These are phyloP conservation scores for Lasiodiplodia gonubiensis DNA, from an alignment of 2,329 filamentous ascomycete genomes.

Conservation along the genomic window DNA sequence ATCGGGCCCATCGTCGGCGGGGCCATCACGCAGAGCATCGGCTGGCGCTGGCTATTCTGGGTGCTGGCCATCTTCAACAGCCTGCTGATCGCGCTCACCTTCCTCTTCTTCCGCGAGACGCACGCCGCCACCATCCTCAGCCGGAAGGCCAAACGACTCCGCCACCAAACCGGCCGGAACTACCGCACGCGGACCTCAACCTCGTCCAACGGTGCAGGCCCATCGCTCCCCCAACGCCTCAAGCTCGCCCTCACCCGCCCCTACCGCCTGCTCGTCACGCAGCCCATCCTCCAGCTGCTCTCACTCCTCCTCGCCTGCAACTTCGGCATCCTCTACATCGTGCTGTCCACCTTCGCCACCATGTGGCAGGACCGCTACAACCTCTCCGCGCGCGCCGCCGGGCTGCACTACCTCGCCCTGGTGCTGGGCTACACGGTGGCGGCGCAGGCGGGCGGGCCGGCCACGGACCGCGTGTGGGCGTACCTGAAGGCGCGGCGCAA, in stretches of 20 bases:
- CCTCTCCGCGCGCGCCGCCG: conserved; percentile 31
- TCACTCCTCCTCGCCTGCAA: conserved; percentile 48
- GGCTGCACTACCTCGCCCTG: conserved; percentile 43
- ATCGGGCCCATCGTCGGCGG: conserved; percentile 43
- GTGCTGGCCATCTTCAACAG: conserved; percentile 39
- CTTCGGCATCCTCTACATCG: conserved; percentile 45
- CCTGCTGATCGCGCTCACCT: conserved; percentile 37
- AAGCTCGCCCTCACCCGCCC: conserved; percentile 55
- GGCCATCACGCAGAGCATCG: conserved; percentile 41
- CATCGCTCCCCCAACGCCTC: conserved; percentile 33
- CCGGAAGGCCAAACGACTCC: conserved; percentile 51
- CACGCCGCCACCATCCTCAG: conserved; percentile 55
- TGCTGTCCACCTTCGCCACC: conserved; percentile 36
- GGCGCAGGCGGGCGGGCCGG: conserved; percentile 40
- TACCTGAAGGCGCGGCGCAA: conserved; percentile 35
- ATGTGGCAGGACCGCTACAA: conserved; percentile 36
- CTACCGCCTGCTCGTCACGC: conserved; percentile 59
- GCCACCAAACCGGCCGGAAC: conserved; percentile 54
- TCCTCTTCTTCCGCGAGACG: conserved; percentile 54
- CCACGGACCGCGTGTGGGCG: conserved; percentile 34
- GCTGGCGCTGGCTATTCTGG: conserved; percentile 47
- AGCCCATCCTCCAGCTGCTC: conserved; percentile 56
- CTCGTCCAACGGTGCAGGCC: conserved; percentile 31
- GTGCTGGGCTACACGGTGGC: conserved; percentile 44
- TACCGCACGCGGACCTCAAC: conserved; percentile 34